These are phyloP conservation scores for Symbiotaphrina buchneri DNA, from an alignment of 495 filamentous ascomycete species.

Conservation along the genomic window DNA sequence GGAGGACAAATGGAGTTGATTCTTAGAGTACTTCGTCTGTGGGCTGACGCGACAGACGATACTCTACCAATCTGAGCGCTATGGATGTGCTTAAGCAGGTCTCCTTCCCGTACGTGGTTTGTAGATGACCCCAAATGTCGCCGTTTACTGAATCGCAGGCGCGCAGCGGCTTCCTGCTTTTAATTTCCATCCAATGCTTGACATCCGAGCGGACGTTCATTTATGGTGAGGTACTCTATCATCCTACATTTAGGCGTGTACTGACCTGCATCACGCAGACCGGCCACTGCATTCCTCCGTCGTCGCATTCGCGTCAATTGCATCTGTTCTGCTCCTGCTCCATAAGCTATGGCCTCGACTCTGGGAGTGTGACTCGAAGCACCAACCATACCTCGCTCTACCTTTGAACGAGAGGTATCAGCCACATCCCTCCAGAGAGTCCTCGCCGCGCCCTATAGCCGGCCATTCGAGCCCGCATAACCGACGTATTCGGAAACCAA, in stretches of 20 bases:
- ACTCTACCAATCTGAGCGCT: too few relatives aligned
- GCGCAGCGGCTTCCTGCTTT: neutral
- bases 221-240: neutral
- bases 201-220: neutral
- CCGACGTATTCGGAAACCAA: too few relatives aligned
- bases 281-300: constrained; percentile 18
- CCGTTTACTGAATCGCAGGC: too few relatives aligned
- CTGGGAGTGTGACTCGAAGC: constrained; percentile 4
- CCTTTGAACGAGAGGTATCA: neutral
- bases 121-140: too few relatives aligned
- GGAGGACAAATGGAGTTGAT: too few relatives aligned
- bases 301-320: neutral
- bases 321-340: constrained; percentile 8
- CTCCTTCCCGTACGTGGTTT: too few relatives aligned
- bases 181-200: neutral
- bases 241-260: neutral
- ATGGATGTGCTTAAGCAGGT: too few relatives aligned
- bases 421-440: neutral
- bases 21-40: too few relatives aligned
- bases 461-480: too few relatives aligned
- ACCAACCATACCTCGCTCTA: neutral
- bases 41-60: too few relatives aligned
- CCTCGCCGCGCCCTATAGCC: neutral
- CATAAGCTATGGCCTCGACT: constrained; percentile 11
- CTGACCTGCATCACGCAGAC: constrained; percentile 11